phyloP scores from a whole-genome alignment of 2,329 filamentous ascomycete species.

The Phyllachora maydis region DNA sequence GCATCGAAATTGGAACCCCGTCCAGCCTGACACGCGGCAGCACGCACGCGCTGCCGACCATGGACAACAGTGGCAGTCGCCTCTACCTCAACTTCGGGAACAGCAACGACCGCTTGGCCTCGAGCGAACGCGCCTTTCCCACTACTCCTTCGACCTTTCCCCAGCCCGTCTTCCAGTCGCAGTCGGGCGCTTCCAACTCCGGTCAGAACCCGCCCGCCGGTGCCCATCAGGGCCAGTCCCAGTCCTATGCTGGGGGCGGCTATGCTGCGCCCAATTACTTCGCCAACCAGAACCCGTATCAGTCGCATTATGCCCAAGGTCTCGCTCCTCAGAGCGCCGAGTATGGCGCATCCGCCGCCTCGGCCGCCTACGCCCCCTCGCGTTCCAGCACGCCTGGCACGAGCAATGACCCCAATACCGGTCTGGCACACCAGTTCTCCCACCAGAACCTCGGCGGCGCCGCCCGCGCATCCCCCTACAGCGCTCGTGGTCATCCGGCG shows the following conservation, averaged over 20 bases:
- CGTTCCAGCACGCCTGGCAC: constrained; percentile 36
- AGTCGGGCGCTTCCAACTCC: constrained; percentile 19
- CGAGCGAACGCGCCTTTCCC: constrained; percentile 52
- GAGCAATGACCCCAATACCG: constrained; percentile 67
- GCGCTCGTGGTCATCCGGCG: constrained; percentile 41
- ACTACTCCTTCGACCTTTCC: constrained; percentile 93
- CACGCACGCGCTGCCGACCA: too few relatives aligned
- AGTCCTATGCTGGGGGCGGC: constrained; percentile 18
- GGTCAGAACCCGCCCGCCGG: constrained; percentile 32
- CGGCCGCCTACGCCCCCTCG: constrained; percentile 26
- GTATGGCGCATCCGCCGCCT: too few relatives aligned
- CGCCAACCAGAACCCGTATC: constrained; percentile 28
- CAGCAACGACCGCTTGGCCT: constrained; percentile 40
- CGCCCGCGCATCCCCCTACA: constrained; percentile 49
- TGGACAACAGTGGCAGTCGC: constrained; percentile 37
- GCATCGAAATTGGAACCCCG: too few relatives aligned
- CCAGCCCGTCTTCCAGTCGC: constrained; percentile 53
- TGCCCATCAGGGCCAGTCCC: constrained; percentile 19
- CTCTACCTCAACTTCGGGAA: constrained; percentile 47
- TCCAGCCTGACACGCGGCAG: too few relatives aligned
- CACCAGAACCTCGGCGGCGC: constrained; percentile 77
- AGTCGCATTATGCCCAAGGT: too few relatives aligned
- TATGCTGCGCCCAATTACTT: constrained; percentile 35
- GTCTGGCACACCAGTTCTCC: constrained; percentile 86
- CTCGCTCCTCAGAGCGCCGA: too few relatives aligned